Evolutionary conservation across 140 eudicot genomes (phyloP), one percentile per base, ranked within the genome.

Genomic region (Senecio squalidus): DNA sequence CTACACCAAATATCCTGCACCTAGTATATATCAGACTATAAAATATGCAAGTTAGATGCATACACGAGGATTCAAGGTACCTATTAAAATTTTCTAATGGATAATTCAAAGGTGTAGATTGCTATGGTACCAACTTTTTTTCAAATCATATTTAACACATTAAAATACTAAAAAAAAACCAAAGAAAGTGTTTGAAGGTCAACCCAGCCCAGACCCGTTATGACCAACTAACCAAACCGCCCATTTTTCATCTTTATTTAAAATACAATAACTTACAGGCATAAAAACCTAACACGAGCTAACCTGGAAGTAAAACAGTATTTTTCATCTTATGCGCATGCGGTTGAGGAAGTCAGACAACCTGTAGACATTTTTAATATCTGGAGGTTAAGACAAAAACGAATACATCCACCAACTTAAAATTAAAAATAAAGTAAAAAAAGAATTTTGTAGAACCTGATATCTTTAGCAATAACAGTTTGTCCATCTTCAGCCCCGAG

Each of bases 401-500:
- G 15, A 21, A 24, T 2, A 13, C 4, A 14, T 26, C 38, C 5
- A 41, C 13, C 14, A 28, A 51, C 25, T 15, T 31, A 64, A 60
- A 6, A 47, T 11, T 17, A 20, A 28, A 24, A 9, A 67, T 23
- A n/a, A n/a, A n/a, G 24, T 16, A 6, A 27, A 22, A 45, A 23
- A 3, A 0, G 10, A 61, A 15, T 5, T 55, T 15, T 36, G 34
- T 58, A 34, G 43, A 66, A 89, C 98, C 98, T 91, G 20, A 83
- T 86, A 69, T 76, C 68, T 72, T 86, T 91, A 52, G 90, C 96
- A 59, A 91, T 76, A 36, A 86, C 92, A 40, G 98, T 81, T 48
- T 75, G 56, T 51, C 98, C 96, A 79, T 87, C 96, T 64, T 82
- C 96, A 72, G 82, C 79, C 53, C 89, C 96, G 61, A 91, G 88